phyloP scores from a whole-genome alignment of 768 basidiomycete genomes.

The Mrakia blollopis region DNA sequence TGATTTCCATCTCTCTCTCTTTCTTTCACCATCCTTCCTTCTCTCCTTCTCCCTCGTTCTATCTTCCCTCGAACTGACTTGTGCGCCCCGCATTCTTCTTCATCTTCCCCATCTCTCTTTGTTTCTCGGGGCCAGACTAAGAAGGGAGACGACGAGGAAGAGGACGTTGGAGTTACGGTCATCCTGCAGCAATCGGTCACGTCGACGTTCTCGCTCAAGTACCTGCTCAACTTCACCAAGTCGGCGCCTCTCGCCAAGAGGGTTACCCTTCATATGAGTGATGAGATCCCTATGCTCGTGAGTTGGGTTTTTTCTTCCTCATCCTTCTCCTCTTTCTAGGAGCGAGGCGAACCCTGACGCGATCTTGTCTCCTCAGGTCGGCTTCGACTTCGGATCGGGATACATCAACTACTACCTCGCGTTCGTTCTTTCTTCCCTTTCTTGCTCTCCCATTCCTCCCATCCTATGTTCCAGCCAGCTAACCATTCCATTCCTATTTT shows the following conservation, averaged over 20 bases:
- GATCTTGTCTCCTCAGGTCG: conserved; percentile 54
- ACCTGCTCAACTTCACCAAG: conserved; percentile 94
- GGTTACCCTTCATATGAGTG: conserved; percentile 83
- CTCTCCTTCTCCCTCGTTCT: too few species aligned
- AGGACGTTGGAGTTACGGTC: conserved; percentile 60
- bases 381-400: conserved; percentile 84
- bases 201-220: conserved; percentile 92
- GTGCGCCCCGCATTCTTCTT: neutral
- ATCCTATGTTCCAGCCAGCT: neutral
- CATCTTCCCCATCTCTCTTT: neutral
- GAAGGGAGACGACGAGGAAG: conserved; percentile 55
- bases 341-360: neutral
- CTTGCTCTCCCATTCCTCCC: neutral
- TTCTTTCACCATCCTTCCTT: neutral
- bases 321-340: neutral
- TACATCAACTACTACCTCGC: conserved; percentile 91
- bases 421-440: conserved; percentile 8
- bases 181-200: conserved; percentile 86
- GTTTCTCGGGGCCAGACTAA: conserved; percentile 43
- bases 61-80: neutral
- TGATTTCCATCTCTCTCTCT: neutral
- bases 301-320: conserved; percentile 38
- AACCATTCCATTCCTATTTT: neutral
- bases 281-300: conserved; percentile 83
- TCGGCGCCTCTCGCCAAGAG: conserved; percentile 64